Evolutionary conservation across 129 eudicot genomes (phyloP).

Genomic region (Apium graveolens): DNA sequence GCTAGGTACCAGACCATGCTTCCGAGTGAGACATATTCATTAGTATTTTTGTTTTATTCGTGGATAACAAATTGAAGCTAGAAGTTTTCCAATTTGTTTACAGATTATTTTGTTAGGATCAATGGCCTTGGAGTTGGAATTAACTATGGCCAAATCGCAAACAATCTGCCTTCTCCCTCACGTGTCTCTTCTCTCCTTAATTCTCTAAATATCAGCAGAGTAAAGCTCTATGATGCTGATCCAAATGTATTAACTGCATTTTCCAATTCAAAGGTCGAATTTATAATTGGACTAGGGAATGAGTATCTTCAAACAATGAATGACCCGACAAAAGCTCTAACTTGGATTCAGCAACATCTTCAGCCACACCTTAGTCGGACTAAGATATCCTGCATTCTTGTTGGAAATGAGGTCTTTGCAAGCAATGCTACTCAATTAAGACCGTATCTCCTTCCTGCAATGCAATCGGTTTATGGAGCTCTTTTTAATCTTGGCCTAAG

Average conservation of each 20-base stretch:
- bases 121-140: slow-evolving; percentile 68
- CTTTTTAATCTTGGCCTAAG: slow-evolving; percentile 29
- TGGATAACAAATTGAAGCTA: neutral
- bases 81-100: neutral
- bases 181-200: slow-evolving; percentile 49
- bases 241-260: slow-evolving; percentile 42
- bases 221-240: slow-evolving; percentile 49
- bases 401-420: slow-evolving; percentile 46
- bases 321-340: slow-evolving; percentile 30
- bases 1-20: neutral
- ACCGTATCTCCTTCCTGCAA: slow-evolving; percentile 35
- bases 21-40: neutral
- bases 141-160: slow-evolving; percentile 78
- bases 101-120: slow-evolving; percentile 36
- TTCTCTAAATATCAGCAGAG: slow-evolving; percentile 23
- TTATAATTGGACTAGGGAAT: slow-evolving; percentile 43
- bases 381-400: slow-evolving; percentile 36
- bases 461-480: slow-evolving; percentile 39
- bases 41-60: neutral
- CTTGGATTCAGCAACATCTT: slow-evolving; percentile 41
- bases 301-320: slow-evolving; percentile 37
- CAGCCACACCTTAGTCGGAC: slow-evolving; percentile 38
- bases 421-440: slow-evolving; percentile 23
- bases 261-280: slow-evolving; percentile 31
- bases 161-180: slow-evolving; percentile 71